Evolutionary conservation across 306 rosid genomes (phyloP).

Genomic region (Crataegus laevigata): DNA sequence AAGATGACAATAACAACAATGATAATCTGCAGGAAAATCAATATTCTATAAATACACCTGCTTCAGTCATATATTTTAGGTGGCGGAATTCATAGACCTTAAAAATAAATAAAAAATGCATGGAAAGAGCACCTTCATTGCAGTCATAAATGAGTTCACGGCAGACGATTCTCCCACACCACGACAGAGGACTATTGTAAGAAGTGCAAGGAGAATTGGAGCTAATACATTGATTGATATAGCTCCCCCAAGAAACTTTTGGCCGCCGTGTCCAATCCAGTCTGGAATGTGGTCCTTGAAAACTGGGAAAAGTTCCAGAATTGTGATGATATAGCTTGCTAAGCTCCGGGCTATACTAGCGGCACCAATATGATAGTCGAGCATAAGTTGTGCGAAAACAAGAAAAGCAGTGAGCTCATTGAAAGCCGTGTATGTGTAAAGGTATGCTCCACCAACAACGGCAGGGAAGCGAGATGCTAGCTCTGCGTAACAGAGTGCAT

Average conservation of each 20-base stretch:
- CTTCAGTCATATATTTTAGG: conserved; percentile 7
- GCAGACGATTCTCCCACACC: conserved; percentile 83
- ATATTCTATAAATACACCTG: conserved; percentile 8
- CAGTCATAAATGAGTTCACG: conserved; percentile 75
- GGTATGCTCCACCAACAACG: conserved; percentile 89
- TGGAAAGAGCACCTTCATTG: conserved; percentile 58
- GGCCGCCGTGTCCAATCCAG: conserved; percentile 85
- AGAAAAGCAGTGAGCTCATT: conserved; percentile 95
- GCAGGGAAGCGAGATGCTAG: conserved; percentile 91
- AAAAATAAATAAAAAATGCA: background rate
- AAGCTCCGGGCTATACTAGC: conserved; percentile 96
- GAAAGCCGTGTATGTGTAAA: conserved; percentile 86
- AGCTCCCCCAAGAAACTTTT: conserved; percentile 56
- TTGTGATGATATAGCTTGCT: conserved; percentile 64
- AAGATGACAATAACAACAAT: conserved; percentile 67
- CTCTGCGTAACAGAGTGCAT: conserved; percentile 94
- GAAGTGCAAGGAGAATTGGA: conserved; percentile 67
- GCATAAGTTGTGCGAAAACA: conserved; percentile 85
- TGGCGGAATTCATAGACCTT: conserved; percentile 1
- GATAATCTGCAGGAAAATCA: conserved; percentile 50
- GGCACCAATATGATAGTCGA: conserved; percentile 95
- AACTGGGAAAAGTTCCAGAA: conserved; percentile 73
- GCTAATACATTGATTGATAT: conserved; percentile 80
- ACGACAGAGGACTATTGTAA: conserved; percentile 66
- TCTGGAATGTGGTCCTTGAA: conserved; percentile 68